Evolutionary conservation across 306 rosid genomes (phyloP), one percentile per base, ranked within the genome.

Genomic region (Inga oerstediana): DNA sequence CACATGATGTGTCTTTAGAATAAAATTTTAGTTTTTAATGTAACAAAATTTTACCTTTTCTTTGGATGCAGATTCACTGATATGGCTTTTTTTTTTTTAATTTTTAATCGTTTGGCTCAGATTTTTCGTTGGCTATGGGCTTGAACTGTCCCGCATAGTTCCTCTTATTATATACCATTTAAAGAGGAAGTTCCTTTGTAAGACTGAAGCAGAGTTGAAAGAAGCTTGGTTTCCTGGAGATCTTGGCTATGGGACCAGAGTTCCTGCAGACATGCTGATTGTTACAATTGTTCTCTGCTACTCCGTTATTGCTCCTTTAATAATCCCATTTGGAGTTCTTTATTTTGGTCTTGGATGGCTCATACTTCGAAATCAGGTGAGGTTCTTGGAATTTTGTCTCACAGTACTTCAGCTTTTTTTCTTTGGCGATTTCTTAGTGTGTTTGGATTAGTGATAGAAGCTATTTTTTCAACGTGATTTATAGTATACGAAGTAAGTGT

Each of bases 271-370:
- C 86, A 76, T 97, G 97, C 91, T 97, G 51, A 78, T 97, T 77
- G 58, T 90, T 37, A 97, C 97, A 16, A 77, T 97, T 80, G 95
- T 89, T 80, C 86, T 97, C 61, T 92, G 97, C 88, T 97, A 97
- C 88, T 91, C 98, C 74, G 86, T 90, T 34, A 94, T 97, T 83
- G 94, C 99, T 46, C 98, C 99, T 45, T 65, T 94, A 20, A 90
- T 93, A 51, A 65, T 97, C 86, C 97, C 94, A 9, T 97, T 97
- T 78, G 98, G 99, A 20, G 97, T 86, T 52, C 59, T 90, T 17
- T 94, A 92, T 85, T 94, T 97, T 45, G 97, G 92, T 73, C 81
- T 92, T 1, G 99, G 97, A 85, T 97, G 99, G 99, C 97, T 97
- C 61, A 24, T 97, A 79, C 94, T 97, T 82, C 90, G 97, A 35